Evolutionary conservation across 176 grass and related monocot species (phyloP), one percentile per base, ranked within the genome.

Genomic region (Lolium rigidum): DNA sequence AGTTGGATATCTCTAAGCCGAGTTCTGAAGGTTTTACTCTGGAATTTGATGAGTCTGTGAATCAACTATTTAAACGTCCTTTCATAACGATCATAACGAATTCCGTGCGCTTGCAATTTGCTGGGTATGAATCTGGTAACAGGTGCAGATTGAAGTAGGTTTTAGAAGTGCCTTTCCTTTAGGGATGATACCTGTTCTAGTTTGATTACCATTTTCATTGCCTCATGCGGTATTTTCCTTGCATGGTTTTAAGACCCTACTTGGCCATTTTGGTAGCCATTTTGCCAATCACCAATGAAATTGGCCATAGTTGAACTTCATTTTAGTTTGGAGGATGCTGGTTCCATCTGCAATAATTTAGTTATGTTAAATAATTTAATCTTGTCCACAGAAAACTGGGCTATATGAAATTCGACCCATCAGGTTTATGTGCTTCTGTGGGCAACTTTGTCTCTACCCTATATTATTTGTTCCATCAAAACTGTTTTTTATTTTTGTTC

Each of bases 41-140:
- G 12, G 14, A 52, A 67, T 67, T 65, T 50, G 46, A 66, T 35
- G 7, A 51, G 44, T 37, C 24, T 26, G 79, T 78, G 79, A 81
- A 67, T 65, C 48, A 55, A 41, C 18, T 82, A 41, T 16, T 82
- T 18, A 47, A 62, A 21, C 71, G 22, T 64, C 74, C 17, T 84
- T 64, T 76, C 7, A 62, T n/a, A 5, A 43, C 5, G 7, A 84
- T 64, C 39, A 75, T 84, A 75, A 9, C 0, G 22, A 61, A 76
- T 41, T 51, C 7, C 10, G 11, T 22, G 57, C 1, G 2, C 25
- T 75, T 39, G 20, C 7, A 38, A 51, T 63, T 35, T 63, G 5
- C 17, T 35, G 22, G 39, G 56, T 38, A 74, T 26, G 71, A 46
- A 9, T 39, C 68, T 71, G 39, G 39, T 18, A 22, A 13, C 18